A percentile compares a stretch with the other conserved stretches of the same genome.
phyloP scores from a whole-genome alignment of 2,329 filamentous ascomycete genomes.

The Coniochaeta prunicola region DNA sequence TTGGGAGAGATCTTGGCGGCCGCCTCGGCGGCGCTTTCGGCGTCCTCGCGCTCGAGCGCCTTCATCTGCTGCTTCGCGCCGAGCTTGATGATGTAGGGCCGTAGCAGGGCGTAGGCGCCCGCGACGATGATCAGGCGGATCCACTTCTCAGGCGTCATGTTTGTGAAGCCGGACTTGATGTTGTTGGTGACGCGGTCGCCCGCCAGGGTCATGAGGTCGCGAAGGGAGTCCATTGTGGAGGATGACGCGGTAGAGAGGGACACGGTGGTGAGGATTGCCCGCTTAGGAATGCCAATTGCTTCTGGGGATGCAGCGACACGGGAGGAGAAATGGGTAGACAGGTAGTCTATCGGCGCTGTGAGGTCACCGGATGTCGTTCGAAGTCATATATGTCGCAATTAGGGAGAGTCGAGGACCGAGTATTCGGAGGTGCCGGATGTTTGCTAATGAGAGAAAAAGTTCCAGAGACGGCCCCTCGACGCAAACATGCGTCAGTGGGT shows the following conservation, averaged over 20 bases:
- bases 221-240: constrained; percentile 17
- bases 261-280: neutral
- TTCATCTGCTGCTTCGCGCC: constrained; percentile 57
- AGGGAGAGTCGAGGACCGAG: neutral
- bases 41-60: constrained; percentile 50
- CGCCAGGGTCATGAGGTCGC: constrained; percentile 14
- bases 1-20: constrained; percentile 52
- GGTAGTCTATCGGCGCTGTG: neutral
- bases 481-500: neutral
- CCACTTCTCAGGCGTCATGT: constrained; percentile 45
- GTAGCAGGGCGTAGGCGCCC: constrained; percentile 64
- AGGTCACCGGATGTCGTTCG: neutral
- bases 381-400: neutral
- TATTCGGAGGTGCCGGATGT: neutral
- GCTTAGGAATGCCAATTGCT: neutral
- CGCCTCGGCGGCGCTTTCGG: constrained; percentile 32
- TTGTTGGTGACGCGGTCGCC: constrained; percentile 38
- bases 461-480: neutral
- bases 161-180: constrained; percentile 37
- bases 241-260: neutral
- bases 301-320: neutral
- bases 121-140: constrained; percentile 66
- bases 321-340: neutral
- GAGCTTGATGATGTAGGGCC: constrained; percentile 66
- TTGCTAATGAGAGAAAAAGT: neutral